A percentile compares a stretch with the other conserved stretches of the same genome.
phyloP scores from a whole-genome alignment of 495 filamentous ascomycete genomes.

The Eremomyces bilateralis region DNA sequence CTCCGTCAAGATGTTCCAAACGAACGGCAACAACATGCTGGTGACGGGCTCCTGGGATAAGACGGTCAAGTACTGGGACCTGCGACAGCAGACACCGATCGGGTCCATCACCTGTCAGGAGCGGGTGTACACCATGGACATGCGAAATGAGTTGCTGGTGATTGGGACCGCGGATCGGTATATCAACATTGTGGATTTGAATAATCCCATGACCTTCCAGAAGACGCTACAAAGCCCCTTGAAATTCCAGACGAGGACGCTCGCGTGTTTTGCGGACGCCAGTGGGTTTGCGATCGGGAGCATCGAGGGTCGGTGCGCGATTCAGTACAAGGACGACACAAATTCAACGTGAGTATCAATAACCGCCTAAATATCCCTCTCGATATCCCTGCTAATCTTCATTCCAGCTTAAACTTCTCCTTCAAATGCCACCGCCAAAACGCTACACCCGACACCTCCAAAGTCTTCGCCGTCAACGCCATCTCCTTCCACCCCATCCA shows the following conservation, averaged over 20 bases:
- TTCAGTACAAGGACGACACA: slow-evolving; percentile 77
- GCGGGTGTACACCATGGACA: slow-evolving; percentile 73
- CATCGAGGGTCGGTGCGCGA: slow-evolving; percentile 76
- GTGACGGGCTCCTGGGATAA: slow-evolving; percentile 93
- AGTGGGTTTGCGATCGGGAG: slow-evolving; percentile 69
- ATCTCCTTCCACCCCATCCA: slow-evolving; percentile 76
- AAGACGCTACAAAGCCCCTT: slow-evolving; percentile 69
- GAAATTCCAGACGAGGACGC: slow-evolving; percentile 70
- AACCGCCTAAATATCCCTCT: slow-evolving; percentile 1
- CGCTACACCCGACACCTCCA: slow-evolving; percentile 41
- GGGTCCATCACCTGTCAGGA: slow-evolving; percentile 48
- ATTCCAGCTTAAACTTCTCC: slow-evolving; percentile 49
- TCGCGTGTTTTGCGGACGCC: slow-evolving; percentile 68
- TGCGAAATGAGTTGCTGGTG: slow-evolving; percentile 54
- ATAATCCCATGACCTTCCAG: slow-evolving; percentile 54
- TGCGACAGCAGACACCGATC: slow-evolving; percentile 42
- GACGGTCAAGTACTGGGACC: slow-evolving; percentile 88
- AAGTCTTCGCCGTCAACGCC: slow-evolving; percentile 76
- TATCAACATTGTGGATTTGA: slow-evolving; percentile 68
- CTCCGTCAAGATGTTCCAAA: slow-evolving; percentile 54
- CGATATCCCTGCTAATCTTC: not conserved
- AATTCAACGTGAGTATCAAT: slow-evolving; percentile 35
- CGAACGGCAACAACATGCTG: slow-evolving; percentile 36
- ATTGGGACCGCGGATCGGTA: slow-evolving; percentile 72
- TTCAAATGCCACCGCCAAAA: slow-evolving; percentile 86